Base-by-base conservation (phyloP, 163 green algal species). In the Scenedesmus sp. region DNA sequence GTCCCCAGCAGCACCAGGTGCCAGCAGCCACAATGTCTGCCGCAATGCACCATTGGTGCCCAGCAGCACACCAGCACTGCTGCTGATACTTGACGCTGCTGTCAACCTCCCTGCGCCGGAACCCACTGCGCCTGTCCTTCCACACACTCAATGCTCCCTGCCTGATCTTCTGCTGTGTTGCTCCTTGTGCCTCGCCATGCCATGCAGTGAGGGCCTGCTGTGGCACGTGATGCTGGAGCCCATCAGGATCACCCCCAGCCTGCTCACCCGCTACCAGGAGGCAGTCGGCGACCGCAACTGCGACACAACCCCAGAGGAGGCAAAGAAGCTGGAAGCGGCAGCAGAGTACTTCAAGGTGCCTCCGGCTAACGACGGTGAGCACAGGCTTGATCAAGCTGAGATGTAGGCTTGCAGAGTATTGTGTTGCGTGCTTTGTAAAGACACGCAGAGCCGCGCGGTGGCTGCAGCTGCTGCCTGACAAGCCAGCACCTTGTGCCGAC, bases 131-230 rank as follows among this genome's bases (percentile, higher is more conserved):
- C n/a, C n/a, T n/a, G n/a, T n/a, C n/a, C n/a, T n/a, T n/a, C n/a
- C n/a, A n/a, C n/a, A 53, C 46, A 53, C 46, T 10, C 46, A 16
- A 6, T 53, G 46, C 51, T 61, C 13, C 20, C 51, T 22, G 1
- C 22, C 51, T 61, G 51, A n/a, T 16, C 9, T 22, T n/a, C n/a
- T 61, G 51, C 9, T 61, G 33, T 72, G 22, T 72, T 72, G 22
- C 56, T 68, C 15, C 56, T 30, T 13, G 15, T 68, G 56, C 53
- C 24, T 30, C 40, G 26, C 30, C 56, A 10, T 6, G 20, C n/a
- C 7, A 3, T 70, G 56, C 81, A 86, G 81, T 87, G 83, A 88
- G 83, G 83, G 83, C 40, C 35, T 88, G 35, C 59, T 81, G 83
- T 88, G 83, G 83, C 83, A 88, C 37, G 83, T 88, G 35, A 42